Evolutionary conservation across 2,329 filamentous ascomycete species (phyloP).

Genomic region (Apiospora koreana): DNA sequence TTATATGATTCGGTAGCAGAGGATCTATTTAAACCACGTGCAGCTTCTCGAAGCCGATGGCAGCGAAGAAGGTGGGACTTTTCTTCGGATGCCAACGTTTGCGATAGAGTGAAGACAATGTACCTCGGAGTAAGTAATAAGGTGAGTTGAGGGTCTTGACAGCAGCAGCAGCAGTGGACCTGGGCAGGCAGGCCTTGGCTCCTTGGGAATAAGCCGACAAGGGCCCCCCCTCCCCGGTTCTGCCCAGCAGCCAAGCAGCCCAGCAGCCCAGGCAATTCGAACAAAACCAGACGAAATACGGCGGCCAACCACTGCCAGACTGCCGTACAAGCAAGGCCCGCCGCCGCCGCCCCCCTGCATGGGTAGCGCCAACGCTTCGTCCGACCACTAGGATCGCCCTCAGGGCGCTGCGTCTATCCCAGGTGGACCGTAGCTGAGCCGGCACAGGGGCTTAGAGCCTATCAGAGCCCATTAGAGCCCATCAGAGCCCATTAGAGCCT

Average conservation of each 20-base stretch:
- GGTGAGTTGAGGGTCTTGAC: neutral
- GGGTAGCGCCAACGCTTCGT: slow-evolving; percentile 4
- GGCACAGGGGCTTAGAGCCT: neutral
- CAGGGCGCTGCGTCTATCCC: neutral
- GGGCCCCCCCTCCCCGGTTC: neutral
- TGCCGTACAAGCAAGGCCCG: neutral
- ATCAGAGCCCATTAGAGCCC: too few species aligned
- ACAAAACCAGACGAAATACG: slow-evolving; percentile 8
- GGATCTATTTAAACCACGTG: neutral
- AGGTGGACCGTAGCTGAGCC: slow-evolving; percentile 4
- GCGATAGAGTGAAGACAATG: neutral
- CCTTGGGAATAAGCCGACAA: neutral
- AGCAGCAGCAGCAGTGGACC: too few species aligned
- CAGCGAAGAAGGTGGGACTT: neutral
- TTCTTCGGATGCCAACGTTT: neutral
- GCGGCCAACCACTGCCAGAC: neutral
- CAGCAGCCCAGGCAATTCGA: neutral
- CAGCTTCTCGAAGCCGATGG: neutral
- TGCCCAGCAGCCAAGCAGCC: neutral
- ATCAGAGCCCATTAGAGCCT: too few species aligned
- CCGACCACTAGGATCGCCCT: neutral
- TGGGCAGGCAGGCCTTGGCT: neutral
- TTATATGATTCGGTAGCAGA: neutral
- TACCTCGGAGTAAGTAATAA: too few species aligned
- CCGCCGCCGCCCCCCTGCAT: slow-evolving; percentile 5